Base-by-base conservation (phyloP, 2,329 filamentous ascomycete species). In the Aspergillus fructus region DNA sequence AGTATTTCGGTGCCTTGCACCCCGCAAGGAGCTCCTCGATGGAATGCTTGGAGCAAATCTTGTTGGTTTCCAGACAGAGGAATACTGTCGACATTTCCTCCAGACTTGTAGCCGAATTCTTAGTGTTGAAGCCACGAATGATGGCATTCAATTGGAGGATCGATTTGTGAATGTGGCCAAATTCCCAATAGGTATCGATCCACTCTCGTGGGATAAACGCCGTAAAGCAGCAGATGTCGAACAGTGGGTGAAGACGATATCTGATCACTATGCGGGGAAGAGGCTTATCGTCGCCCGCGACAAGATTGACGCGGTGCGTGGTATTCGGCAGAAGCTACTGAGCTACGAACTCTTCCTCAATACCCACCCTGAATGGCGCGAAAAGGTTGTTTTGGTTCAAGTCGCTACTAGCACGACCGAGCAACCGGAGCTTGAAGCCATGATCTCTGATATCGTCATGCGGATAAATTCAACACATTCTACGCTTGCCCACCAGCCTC, bases 261-360 rank as follows among this genome's bases (percentile, higher is more conserved):
- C 87, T 61, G 89, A 96, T 60, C 86, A 90, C 46, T 97, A 97
- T 76, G 84, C 87, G 64, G 91, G 88, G 65, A 97, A 97, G 81
- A 89, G 86, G 67, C 83, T 97, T 55, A 96, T 97, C 65, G 93
- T 97, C 12, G 91, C 91, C 9, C 87, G 93, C 52, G 93, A 97
- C 76, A 96, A 97, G 81, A 85, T 97, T 45, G 93, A 97, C 73
- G 88, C 90, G 64, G 90, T 97, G 56, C 89, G 93, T 53, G 93
- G 94, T 59, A 92, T 97, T 40, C 86, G 93, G 40, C 93, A 96
- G 76, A 97, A 97, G 80, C 83, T 97, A 5, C 81, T 97, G 24
- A 89, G 93, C 1, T 96, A 91, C 68, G 94, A 97, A 75, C 78
- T 97, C 8, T 97, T 97, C 77, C 83, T 97, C 45, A 96, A 96